A percentile compares a stretch with the other conserved stretches of the same genome.
Evolutionary conservation across 1,284 basidiomycete genomes (phyloP).

Genomic region (Ganoderma sinense): DNA sequence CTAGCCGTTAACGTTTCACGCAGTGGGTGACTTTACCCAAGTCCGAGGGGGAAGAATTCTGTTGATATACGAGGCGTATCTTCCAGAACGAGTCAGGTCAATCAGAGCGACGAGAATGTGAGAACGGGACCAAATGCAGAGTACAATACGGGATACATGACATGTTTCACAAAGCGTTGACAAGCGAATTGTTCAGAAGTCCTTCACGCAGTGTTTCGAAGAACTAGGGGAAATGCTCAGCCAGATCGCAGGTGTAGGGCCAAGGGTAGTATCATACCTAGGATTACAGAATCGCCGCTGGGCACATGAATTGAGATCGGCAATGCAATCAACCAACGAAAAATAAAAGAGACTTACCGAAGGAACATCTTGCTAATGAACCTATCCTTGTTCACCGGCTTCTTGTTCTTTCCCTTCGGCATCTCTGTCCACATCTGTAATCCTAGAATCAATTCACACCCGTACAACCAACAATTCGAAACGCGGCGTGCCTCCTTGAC

Average conservation of each 20-base stretch:
- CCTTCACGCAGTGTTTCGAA: conserved; percentile 83
- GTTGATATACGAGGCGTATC: not conserved
- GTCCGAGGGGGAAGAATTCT: not conserved
- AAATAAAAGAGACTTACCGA: conserved; percentile 56
- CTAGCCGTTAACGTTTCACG: not conserved
- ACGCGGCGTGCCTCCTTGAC: conserved; percentile 84
- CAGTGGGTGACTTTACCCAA: not conserved
- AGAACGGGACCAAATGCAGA: conserved; percentile 10
- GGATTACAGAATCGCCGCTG: conserved; percentile 94
- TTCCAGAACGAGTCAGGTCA: not conserved
- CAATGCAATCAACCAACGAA: not conserved
- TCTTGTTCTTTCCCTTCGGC: conserved; percentile 98
- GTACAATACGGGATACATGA: conserved; percentile 32
- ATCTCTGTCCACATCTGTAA: conserved; percentile 97
- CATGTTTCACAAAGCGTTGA: conserved; percentile 19
- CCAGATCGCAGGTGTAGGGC: conserved; percentile 8
- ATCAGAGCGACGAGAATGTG: conserved; percentile 2
- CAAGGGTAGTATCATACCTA: conserved; percentile 66
- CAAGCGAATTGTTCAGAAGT: not conserved
- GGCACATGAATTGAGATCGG: conserved; percentile 23
- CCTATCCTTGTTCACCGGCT: conserved; percentile 98
- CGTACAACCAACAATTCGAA: not conserved
- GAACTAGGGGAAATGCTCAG: conserved; percentile 57
- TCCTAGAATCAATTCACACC: conserved; percentile 8
- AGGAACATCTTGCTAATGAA: conserved; percentile 99